Evolutionary conservation across 75 land plant genomes (phyloP).

Genomic region (Gnetum montanum): DNA sequence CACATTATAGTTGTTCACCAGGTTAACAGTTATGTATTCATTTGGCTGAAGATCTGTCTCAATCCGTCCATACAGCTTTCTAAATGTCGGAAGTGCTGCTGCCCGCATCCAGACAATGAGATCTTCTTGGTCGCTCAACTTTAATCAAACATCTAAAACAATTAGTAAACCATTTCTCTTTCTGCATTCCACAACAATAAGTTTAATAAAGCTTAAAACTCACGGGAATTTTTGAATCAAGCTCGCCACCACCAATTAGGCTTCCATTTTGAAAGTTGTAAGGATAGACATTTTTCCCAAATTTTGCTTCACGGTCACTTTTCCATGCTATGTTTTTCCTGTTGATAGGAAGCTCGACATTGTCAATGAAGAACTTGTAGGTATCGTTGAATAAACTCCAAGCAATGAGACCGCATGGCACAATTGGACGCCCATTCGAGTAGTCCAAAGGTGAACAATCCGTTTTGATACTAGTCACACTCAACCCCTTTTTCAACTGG

Average conservation of each 20-base stretch:
- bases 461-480: constrained; percentile 1
- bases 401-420: constrained; percentile 96
- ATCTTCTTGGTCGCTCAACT: constrained; percentile 68
- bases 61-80: constrained; percentile 82
- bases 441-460: constrained; percentile 38
- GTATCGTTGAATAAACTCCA: constrained; percentile 98
- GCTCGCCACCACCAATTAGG: constrained; percentile 58
- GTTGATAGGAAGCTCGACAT: constrained; percentile 26
- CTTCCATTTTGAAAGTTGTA: constrained; percentile 46
- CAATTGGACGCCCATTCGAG: constrained; percentile 25
- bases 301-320: constrained; percentile 75
- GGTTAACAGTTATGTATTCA: constrained; percentile 30
- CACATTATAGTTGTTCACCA: constrained; percentile 62
- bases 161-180: background rate
- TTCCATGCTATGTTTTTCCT: constrained; percentile 80
- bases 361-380: constrained; percentile 24
- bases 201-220: constrained; percentile 9
- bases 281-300: constrained; percentile 61
- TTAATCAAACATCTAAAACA: background rate
- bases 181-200: background rate
- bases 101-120: constrained; percentile 93
- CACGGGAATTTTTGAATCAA: constrained; percentile 46
- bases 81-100: constrained; percentile 74
- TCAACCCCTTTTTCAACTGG: constrained; percentile 25
- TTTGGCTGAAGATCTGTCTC: constrained; percentile 37